Conservation (phyloP, 1,284 basidiomycete genomes). For the Naganishia cerealis region DNA sequence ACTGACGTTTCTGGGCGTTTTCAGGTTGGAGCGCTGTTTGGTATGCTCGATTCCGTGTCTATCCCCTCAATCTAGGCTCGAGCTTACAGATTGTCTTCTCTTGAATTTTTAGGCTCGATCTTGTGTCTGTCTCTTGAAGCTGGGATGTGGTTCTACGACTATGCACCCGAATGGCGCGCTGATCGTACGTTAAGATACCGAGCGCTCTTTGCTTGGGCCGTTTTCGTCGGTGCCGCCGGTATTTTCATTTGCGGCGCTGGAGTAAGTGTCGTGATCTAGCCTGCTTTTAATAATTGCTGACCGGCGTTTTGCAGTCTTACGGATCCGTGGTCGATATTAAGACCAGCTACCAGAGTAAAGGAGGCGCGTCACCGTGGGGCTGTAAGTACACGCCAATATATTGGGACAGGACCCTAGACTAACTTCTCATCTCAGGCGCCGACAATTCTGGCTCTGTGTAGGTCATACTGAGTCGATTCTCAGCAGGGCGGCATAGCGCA, state of each 20-base stretch:
- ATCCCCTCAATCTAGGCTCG: too few relatives aligned
- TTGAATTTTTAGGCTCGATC: neutral
- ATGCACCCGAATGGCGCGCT: neutral
- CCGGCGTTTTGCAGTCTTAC: slow-evolving; percentile 7
- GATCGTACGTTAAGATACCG: slow-evolving; percentile 20
- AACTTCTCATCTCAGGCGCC: slow-evolving; percentile 6
- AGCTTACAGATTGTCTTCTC: too few relatives aligned
- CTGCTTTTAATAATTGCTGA: neutral
- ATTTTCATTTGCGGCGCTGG: slow-evolving; percentile 26
- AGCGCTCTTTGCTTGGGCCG: slow-evolving; percentile 6
- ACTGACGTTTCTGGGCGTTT: neutral
- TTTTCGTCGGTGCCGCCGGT: slow-evolving; percentile 15
- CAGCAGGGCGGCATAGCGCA: neutral
- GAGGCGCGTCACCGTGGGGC: slow-evolving; percentile 14
- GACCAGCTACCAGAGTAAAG: slow-evolving; percentile 19
- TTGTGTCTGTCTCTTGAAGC: slow-evolving; percentile 7
- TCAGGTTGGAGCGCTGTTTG: slow-evolving; percentile 21
- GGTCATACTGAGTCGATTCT: neutral
- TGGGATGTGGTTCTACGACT: slow-evolving; percentile 31
- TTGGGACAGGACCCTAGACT: neutral
- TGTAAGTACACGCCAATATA: neutral
- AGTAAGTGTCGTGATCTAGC: neutral
- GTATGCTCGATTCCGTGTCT: slow-evolving; percentile 7
- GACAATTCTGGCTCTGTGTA: slow-evolving; percentile 25
- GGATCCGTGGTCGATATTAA: slow-evolving; percentile 27